These are phyloP conservation scores for Ceratorhiza oryzae-sativae DNA, from an alignment of 1,284 basidiomycete species.

Conservation along the genomic window DNA sequence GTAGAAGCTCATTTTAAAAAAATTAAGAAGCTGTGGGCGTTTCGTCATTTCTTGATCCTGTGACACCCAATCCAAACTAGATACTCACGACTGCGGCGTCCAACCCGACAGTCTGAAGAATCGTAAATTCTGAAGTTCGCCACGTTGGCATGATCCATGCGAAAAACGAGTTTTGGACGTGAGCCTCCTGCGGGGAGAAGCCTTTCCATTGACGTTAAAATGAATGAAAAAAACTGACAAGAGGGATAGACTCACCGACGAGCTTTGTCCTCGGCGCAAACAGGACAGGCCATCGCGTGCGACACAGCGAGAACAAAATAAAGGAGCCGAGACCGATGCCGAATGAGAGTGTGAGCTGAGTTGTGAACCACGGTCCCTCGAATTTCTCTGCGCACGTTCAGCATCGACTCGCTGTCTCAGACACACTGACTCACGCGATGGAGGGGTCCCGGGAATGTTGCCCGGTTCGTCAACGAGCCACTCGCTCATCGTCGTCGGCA, in stretches of 20 bases:
- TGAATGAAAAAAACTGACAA: not conserved
- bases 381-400: constrained; percentile 61
- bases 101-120: constrained; percentile 95
- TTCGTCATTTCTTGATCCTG: not conserved
- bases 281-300: constrained; percentile 86
- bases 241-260: constrained; percentile 67
- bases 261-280: constrained; percentile 94
- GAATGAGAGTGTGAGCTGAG: constrained; percentile 83
- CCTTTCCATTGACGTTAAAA: constrained; percentile 54
- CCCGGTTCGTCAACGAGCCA: constrained; percentile 11
- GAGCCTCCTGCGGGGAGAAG: constrained; percentile 89
- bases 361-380: constrained; percentile 92
- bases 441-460: constrained; percentile 34
- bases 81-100: constrained; percentile 87
- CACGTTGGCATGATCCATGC: constrained; percentile 96
- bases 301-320: constrained; percentile 85
- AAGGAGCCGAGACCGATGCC: constrained; percentile 82
- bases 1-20: constrained; percentile 94
- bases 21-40: constrained; percentile 78
- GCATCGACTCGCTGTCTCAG: not conserved
- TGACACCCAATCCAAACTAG: constrained; percentile 40
- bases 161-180: constrained; percentile 84
- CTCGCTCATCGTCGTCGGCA: constrained; percentile 13
- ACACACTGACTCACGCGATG: not conserved
- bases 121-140: constrained; percentile 86